Evolutionary conservation across 140 eudicot species (phyloP), one percentile per base, ranked within the genome.

Genomic region (Senecio squalidus): DNA sequence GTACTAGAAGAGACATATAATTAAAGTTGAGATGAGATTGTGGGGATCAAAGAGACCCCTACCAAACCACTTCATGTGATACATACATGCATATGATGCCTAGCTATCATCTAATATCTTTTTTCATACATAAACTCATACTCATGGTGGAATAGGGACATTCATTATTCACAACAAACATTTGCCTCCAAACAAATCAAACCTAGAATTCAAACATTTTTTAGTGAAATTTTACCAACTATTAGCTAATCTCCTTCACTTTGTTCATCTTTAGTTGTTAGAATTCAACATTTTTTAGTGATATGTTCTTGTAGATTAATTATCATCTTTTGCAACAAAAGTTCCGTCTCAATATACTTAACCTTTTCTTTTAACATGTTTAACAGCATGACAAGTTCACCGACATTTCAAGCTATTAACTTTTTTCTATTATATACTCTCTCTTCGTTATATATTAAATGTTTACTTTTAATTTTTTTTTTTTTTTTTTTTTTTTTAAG

Each of bases 151-250:
- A 27, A 29, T 44, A 7, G 48, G 39, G 23, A 1, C 39, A 55
- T 67, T 56, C 45, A 67, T 67, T 16, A 44, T 55, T 29, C 66
- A 67, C 65, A 67, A 55, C 73, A n/a, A 43, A 67, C 15, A 55
- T 16, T 52, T 51, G 46, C 22, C 48, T 44, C 65, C 56, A 43
- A 46, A 54, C 17, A 29, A 67, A 29, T 29, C 41, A 41, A 57
- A 14, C 64, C 23, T 44, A 44, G 14, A 5, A 23, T 48, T 41
- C 31, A 21, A 55, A 54, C 39, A 43, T 56, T 67, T 66, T 26
- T 13, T 40, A 53, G 56, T 55, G 18, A 14, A 15, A 24, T 15
- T 66, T 67, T 49, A 67, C 57, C 73, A 55, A 67, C 65, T 60
- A 22, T 67, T 55, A 44, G 30, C 73, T 16, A 55, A 44, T 3